Evolutionary conservation across 139 green algal species (phyloP).

Genomic region (Raphidocelis subcapitata): DNA sequence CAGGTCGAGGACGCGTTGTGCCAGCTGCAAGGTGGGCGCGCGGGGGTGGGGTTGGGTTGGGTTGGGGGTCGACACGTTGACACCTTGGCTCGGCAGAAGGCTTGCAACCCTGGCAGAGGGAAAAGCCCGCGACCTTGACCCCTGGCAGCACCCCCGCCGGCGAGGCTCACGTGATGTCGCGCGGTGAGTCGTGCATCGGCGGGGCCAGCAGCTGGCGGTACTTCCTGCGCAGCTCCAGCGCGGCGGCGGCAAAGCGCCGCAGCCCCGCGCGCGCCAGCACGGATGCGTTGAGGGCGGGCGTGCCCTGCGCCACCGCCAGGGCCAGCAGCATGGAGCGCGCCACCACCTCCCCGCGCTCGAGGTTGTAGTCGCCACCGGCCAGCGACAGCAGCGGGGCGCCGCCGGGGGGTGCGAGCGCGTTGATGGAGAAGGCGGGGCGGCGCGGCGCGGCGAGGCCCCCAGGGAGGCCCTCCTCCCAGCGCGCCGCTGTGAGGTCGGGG

Average conservation of each 20-base stretch:
- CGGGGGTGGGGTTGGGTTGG: background rate
- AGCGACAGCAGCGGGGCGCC: slow-evolving; percentile 23
- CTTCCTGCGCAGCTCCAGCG: slow-evolving; percentile 27
- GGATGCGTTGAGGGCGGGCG: slow-evolving; percentile 18
- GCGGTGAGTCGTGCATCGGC: slow-evolving; percentile 34
- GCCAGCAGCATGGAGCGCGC: slow-evolving; percentile 42
- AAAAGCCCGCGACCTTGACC: background rate
- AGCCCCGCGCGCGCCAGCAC: slow-evolving; percentile 29
- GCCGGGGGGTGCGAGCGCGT: slow-evolving; percentile 37
- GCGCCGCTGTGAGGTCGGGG: slow-evolving; percentile 51
- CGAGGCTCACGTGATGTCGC: slow-evolving; percentile 25
- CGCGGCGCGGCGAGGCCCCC: slow-evolving; percentile 46
- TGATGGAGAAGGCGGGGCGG: slow-evolving; percentile 57
- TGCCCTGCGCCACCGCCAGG: slow-evolving; percentile 42
- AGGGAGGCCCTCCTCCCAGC: slow-evolving; percentile 42
- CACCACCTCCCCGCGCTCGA: slow-evolving; percentile 23
- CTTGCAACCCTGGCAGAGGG: background rate
- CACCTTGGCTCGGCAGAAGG: background rate
- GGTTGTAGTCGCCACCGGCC: slow-evolving; percentile 13
- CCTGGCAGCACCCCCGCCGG: background rate
- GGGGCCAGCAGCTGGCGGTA: slow-evolving; percentile 51
- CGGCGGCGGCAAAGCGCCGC: slow-evolving; percentile 36
- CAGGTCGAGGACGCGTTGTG: slow-evolving; percentile 23
- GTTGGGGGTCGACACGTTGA: background rate
- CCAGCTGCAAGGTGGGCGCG: slow-evolving; percentile 27